phyloP scores from a whole-genome alignment of 352 stramenopile species.

The Pythium grandisporangium region DNA sequence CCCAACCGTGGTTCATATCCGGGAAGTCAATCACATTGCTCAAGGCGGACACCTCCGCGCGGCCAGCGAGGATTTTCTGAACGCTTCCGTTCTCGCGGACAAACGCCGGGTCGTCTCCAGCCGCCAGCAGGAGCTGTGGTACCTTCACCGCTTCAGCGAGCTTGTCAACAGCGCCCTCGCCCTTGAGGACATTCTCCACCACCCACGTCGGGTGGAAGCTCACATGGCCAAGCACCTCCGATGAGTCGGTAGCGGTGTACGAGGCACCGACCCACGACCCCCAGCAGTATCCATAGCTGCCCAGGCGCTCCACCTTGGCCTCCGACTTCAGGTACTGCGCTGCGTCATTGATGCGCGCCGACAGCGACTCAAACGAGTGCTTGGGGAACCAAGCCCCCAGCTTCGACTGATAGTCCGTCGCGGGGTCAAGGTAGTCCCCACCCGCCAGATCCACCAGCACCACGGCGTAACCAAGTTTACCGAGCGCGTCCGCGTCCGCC shows the following conservation, averaged over 20 bases:
- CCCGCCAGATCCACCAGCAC: constrained; percentile 58
- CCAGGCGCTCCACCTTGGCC: constrained; percentile 41
- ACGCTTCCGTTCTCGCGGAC: constrained; percentile 60
- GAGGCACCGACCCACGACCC: constrained; percentile 65
- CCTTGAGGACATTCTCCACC: constrained; percentile 69
- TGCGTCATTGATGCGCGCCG: constrained; percentile 57
- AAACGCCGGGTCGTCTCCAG: constrained; percentile 61
- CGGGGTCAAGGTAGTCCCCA: constrained; percentile 47
- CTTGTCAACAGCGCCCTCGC: constrained; percentile 57
- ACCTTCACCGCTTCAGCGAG: constrained; percentile 62
- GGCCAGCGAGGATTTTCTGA: constrained; percentile 51
- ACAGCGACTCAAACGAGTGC: constrained; percentile 50
- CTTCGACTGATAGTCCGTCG: constrained; percentile 13
- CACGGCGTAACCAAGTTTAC: constrained; percentile 68
- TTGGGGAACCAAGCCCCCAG: constrained; percentile 58
- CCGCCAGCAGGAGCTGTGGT: constrained; percentile 59
- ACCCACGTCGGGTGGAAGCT: constrained; percentile 80
- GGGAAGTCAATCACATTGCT: constrained; percentile 63
- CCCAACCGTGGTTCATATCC: constrained; percentile 72
- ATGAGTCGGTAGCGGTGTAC: constrained; percentile 27
- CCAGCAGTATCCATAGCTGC: constrained; percentile 82
- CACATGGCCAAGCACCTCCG: constrained; percentile 49
- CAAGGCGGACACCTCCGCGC: constrained; percentile 16
- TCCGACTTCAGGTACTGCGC: constrained; percentile 61
- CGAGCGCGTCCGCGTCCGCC: constrained; percentile 59